Conservation (phyloP, 2,329 filamentous ascomycete genomes). For the Leptographium flavum region DNA sequence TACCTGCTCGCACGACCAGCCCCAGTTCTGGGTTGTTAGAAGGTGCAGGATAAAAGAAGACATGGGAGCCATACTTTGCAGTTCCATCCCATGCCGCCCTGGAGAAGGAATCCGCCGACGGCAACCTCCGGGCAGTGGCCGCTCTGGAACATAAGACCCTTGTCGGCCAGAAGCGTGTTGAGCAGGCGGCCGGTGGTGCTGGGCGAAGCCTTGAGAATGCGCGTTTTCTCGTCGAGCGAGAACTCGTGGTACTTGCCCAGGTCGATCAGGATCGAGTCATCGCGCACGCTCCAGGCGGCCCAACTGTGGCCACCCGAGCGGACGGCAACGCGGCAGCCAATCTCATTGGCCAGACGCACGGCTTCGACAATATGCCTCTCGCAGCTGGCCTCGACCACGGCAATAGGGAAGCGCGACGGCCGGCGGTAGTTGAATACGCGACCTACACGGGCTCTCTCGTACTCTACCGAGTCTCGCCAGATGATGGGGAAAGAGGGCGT, state of each 20-base stretch:
- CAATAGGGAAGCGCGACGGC: constrained; percentile 22
- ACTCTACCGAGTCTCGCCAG: constrained; percentile 3
- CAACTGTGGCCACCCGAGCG: constrained; percentile 32
- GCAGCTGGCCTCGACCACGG: constrained; percentile 23
- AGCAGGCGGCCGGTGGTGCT: constrained; percentile 29
- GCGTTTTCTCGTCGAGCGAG: constrained; percentile 22
- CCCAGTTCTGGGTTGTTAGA: constrained; percentile 27
- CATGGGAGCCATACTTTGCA: constrained; percentile 19
- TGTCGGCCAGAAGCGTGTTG: constrained; percentile 22
- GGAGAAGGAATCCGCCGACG: constrained; percentile 39
- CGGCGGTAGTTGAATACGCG: constrained; percentile 30
- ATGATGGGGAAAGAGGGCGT: constrained; percentile 5
- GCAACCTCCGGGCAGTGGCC: constrained; percentile 44
- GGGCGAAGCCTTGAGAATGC: constrained; percentile 27
- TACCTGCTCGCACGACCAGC: constrained; percentile 36
- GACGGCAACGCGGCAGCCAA: constrained; percentile 23
- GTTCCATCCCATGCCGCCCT: constrained; percentile 46
- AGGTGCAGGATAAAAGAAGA: constrained; percentile 10
- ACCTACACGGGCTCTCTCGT: constrained; percentile 9
- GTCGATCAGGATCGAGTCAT: constrained; percentile 27
- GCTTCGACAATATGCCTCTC: constrained; percentile 21
- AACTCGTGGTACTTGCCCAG: constrained; percentile 16
- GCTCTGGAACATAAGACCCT: constrained; percentile 33
- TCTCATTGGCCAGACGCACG: constrained; percentile 21
- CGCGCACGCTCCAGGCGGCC: constrained; percentile 31